Base-by-base conservation (phyloP, 495 filamentous ascomycete genomes). In the Viridothelium virens region DNA sequence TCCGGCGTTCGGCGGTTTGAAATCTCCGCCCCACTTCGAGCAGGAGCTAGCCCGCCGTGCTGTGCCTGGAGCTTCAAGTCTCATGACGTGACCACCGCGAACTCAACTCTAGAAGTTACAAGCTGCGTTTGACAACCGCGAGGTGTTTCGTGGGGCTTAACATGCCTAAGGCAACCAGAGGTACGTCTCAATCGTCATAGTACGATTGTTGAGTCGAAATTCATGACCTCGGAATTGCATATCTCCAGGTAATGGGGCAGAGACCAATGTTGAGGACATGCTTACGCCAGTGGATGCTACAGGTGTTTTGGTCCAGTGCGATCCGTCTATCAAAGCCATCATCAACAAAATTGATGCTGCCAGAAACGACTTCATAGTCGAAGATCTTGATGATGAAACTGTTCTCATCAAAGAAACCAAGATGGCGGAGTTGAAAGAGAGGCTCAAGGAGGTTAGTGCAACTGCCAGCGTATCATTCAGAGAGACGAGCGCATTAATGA, bases 321-420 rank as follows among this genome's bases (percentile, higher is more conserved):
- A 81, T 53, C 86, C 87, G 4, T 88, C 86, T 56, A 89, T 90
- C 77, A 90, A 89, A 74, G 86, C 88, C 47, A 89, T 90, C 73
- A 85, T 91, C 69, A 78, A 85, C 47, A 88, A 88, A 67, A 89
- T 90, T 76, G 86, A 91, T 69, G 79, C 81, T 64, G 81, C 86
- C 66, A 67, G 72, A 41, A 74, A 79, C 66, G 87, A 87, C 68
- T 89, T 87, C 73, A 89, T 91, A 65, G 83, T 90, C 66, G 78
- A 80, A 65, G 78, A 83, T 56, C 77, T 83, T 25, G 81, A 83
- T 65, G 80, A 82, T 56, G 74, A 78, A 66, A 78, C 78, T 37
- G 68, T 80, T 2, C 70, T 83, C 2, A 73, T 83, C 46, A 83
- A 83, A 67, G 76, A 76, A 48, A 86, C 76, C 74, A 79, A 79